Evolutionary conservation across 2,329 filamentous ascomycete genomes (phyloP).

Genomic region (Myriosclerotinia curreyana): DNA sequence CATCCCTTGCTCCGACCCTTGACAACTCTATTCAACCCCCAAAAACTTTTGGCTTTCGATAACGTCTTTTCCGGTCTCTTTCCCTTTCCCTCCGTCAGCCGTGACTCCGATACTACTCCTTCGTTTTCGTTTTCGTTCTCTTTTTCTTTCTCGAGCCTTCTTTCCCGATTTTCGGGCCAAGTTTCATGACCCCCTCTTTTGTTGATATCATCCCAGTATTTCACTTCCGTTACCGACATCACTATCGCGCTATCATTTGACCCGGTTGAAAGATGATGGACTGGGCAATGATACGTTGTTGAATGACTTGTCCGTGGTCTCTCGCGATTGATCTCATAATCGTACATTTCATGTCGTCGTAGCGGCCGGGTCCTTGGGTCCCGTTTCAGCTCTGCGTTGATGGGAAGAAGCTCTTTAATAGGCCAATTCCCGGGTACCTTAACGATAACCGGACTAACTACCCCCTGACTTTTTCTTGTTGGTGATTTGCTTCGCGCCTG

Average conservation of each 20-base stretch:
- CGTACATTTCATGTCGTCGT: neutral
- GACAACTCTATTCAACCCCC: slow-evolving; percentile 18
- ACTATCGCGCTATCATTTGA: slow-evolving; percentile 22
- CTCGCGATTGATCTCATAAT: neutral
- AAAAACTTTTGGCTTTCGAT: slow-evolving; percentile 20
- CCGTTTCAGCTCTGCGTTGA: neutral
- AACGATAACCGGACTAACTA: neutral
- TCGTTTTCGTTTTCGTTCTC: slow-evolving; percentile 7
- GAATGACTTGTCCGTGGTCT: slow-evolving; percentile 18
- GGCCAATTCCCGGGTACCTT: slow-evolving; percentile 8
- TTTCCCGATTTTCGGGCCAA: slow-evolving; percentile 7
- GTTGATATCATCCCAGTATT: slow-evolving; percentile 5
- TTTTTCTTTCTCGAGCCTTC: neutral
- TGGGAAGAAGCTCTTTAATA: neutral
- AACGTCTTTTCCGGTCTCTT: slow-evolving; percentile 19
- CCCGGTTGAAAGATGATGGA: slow-evolving; percentile 16
- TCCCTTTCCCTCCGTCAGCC: slow-evolving; percentile 17
- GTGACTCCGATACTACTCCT: neutral
- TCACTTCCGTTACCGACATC: slow-evolving; percentile 11
- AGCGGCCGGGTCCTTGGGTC: neutral
- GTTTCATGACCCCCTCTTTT: slow-evolving; percentile 1
- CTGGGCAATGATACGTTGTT: slow-evolving; percentile 4
- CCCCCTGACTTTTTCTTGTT: neutral
- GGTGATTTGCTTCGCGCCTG: neutral
- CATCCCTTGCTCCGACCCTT: slow-evolving; percentile 10